Conservation (phyloP, 768 basidiomycete species). For the Chiua virens region DNA sequence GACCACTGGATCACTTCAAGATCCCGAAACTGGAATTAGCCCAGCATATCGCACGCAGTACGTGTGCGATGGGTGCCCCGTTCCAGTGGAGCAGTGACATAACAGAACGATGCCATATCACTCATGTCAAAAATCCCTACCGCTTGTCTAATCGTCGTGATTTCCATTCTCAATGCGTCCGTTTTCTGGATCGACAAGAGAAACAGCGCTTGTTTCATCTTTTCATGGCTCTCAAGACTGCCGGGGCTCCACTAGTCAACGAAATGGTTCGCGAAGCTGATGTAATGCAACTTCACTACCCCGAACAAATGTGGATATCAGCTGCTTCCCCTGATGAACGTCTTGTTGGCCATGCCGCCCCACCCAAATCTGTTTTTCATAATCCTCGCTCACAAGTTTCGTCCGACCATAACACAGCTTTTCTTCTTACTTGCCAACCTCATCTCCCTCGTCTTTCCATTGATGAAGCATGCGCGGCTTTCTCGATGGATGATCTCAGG, state of each 20-base stretch:
- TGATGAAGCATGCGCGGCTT: neutral
- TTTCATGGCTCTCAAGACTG: constrained; percentile 1
- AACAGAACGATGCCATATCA: no score
- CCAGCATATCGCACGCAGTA: constrained; percentile 18
- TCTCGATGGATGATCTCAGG: constrained; percentile 3
- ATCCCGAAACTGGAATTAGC: constrained; percentile 26
- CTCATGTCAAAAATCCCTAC: no score
- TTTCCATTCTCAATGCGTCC: no score
- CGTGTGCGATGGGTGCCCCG: constrained; percentile 28
- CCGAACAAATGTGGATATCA: no score
- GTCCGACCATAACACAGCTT: neutral
- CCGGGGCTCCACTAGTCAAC: neutral
- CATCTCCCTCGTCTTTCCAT: constrained; percentile 1
- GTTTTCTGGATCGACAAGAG: no score
- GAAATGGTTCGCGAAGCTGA: neutral
- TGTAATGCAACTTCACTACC: neutral
- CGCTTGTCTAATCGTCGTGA: no score
- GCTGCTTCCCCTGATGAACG: no score
- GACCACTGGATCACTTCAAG: constrained; percentile 2
- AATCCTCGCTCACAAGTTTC: neutral
- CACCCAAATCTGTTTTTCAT: neutral
- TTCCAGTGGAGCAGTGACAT: constrained; percentile 14
- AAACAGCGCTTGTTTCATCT: constrained; percentile 2
- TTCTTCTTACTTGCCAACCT: no score
- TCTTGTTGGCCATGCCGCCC: no score